Percentiles rank a stretch among this genome's conserved stretches.
Conservation (phyloP, 371 early-diverging fungal species). For the Haplosporangium sp. region DNA sequence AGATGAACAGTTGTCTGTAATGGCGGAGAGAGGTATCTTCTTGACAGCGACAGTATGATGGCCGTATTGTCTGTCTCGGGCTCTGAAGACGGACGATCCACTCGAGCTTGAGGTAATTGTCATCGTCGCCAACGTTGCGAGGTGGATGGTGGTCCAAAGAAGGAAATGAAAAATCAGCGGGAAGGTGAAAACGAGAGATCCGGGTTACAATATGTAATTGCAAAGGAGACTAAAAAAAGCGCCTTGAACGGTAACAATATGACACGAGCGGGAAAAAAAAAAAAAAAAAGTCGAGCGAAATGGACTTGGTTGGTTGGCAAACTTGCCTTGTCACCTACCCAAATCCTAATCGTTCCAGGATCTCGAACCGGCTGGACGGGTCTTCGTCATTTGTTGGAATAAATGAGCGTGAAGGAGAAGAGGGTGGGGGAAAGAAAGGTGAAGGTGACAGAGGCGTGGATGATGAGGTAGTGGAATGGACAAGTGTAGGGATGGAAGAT, state of each 20-base stretch:
- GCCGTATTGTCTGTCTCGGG: slow-evolving; percentile 37
- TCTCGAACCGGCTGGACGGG: slow-evolving; percentile 34
- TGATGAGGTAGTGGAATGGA: too few relatives aligned
- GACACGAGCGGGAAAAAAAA: neutral
- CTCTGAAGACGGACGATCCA: slow-evolving; percentile 43
- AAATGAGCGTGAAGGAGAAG: neutral
- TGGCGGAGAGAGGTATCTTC: slow-evolving; percentile 63
- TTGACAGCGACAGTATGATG: slow-evolving; percentile 60
- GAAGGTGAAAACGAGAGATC: too few relatives aligned
- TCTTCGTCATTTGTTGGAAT: neutral
- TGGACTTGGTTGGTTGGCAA: neutral
- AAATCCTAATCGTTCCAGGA: slow-evolving; percentile 37
- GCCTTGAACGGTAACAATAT: too few relatives aligned
- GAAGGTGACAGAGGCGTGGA: too few relatives aligned
- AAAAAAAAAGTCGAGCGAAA: neutral
- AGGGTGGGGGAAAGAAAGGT: too few relatives aligned
- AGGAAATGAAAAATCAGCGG: too few relatives aligned
- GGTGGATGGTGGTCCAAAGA: neutral
- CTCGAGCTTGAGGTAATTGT: slow-evolving; percentile 18
- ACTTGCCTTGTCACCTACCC: slow-evolving; percentile 23
- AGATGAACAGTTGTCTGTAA: slow-evolving; percentile 66
- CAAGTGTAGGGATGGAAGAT: too few relatives aligned
- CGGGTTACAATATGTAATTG: too few relatives aligned
- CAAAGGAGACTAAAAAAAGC: too few relatives aligned
- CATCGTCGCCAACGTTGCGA: neutral